Evolutionary conservation across 345 rosid species (phyloP), one percentile per base, ranked within the genome.

Genomic region (Schrenkiella parvula): DNA sequence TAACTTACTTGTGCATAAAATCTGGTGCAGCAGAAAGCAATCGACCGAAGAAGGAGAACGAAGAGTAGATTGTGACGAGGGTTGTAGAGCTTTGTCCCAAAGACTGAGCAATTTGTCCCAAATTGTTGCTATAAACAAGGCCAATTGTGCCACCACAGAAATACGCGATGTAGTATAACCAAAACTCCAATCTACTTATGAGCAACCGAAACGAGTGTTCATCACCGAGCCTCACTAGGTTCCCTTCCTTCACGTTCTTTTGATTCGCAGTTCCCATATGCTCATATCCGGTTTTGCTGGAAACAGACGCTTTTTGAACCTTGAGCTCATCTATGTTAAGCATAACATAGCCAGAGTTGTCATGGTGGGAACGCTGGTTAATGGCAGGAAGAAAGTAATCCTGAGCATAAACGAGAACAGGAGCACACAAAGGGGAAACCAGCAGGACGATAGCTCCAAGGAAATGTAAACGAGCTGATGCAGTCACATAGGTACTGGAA

Each of bases 81-180:
- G 84, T 75, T 53, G 66, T 75, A 4, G 81, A 53, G 56, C 12
- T 48, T 61, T 75, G 76, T 50, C 95, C 96, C 6, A 88, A 87
- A 2, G 98, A 89, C 70, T 92, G 79, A 22, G 92, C 81, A 51
- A 92, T 86, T 80, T 92, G 98, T 12, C 98, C 98, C 17, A 92
- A 77, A 47, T 89, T 89, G 56, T 89, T 92, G 82, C 93, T 92
- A 66, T 89, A 92, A 41, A 85, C 95, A 67, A 92, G 79, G 32
- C 98, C 98, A 23, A 88, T 79, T 5, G 96, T 89, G 19, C 86
- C 96, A 29, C 95, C 96, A 35, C 90, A 92, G 52, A 92, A 84
- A 53, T 92, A 92, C 0, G 95, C 81, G 29, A 73, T 4, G 72
- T 83, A 92, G 69, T 89, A 92, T 8, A 88, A 82, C 98, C 96